phyloP scores from a whole-genome alignment of 805 yeast genomes.

The Dipodascus geniculatus region DNA sequence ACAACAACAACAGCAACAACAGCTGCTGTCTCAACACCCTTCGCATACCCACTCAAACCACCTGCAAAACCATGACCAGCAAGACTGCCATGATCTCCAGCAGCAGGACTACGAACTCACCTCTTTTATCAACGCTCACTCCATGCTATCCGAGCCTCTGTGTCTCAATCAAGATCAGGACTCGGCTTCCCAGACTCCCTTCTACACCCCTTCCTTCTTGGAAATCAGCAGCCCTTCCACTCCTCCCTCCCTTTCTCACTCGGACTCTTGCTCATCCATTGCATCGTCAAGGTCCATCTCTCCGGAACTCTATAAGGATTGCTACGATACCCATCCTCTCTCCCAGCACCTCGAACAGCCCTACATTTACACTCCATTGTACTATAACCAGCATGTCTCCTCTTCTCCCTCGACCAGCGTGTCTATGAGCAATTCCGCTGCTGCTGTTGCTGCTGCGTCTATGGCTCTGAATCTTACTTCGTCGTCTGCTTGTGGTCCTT shows the following conservation, averaged over 20 bases:
- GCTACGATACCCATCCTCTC: background rate
- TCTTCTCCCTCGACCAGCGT: too few species aligned
- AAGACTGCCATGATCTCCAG: background rate
- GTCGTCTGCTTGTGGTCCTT: background rate
- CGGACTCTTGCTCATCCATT: background rate
- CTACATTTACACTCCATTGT: background rate
- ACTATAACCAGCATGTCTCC: background rate
- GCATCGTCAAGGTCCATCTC: background rate
- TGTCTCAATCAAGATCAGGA: background rate
- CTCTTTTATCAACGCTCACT: background rate
- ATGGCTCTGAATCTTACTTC: conserved; percentile 1
- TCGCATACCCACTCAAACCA: background rate
- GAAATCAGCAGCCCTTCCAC: background rate
- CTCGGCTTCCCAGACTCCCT: background rate
- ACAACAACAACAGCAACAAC: background rate
- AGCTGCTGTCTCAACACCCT: background rate
- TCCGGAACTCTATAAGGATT: background rate
- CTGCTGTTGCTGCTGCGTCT: background rate
- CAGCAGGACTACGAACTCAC: background rate
- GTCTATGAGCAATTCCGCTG: background rate
- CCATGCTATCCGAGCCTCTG: background rate
- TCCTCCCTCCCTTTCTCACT: background rate
- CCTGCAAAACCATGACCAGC: background rate
- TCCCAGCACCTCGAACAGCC: background rate
- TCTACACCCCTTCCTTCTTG: background rate